Base-by-base conservation (phyloP, 345 rosid species). In the Hypericum androsaemum region DNA sequence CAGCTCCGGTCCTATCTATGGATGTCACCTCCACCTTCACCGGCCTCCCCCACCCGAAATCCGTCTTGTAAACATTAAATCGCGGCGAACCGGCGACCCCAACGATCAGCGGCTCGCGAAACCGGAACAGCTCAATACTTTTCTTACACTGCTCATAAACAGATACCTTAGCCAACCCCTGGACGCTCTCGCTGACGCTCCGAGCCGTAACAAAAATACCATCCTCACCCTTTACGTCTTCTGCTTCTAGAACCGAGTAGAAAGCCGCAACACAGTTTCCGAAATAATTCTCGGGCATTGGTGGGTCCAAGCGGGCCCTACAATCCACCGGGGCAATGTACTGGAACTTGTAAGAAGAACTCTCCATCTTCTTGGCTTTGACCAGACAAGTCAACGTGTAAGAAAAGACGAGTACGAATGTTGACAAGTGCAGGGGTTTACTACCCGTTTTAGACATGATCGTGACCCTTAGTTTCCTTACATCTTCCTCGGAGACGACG, bases 11-110 rank as follows among this genome's bases (percentile, higher is more conserved):
- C 52, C 14, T 15, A 50, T 57, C 70, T 14, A 55, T 53, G 5
- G 71, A 61, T 9, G 59, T 60, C 13, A 68, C 15, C 28, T 54
- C 73, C 41, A 68, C 73, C 37, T 64, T 72, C 41, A 28, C 32
- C 6, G 70, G 72, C 28, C 50, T 53, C 0, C 64, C 71, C 67
- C 57, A 58, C 12, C 68, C 67, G n/a, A 68, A 62, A 43, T 68
- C 64, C 3, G 67, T 45, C 8, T 46, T 53, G 11, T 56, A 63
- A 39, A 41, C 51, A 0, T 17, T 54, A 11, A 63, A 56, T 22
- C 22, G 56, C 16, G n/a, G 38, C 12, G 67, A 49, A 7, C 67
- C 67, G 8, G 56, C 56, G 5, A 51, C 39, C 6, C 16, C 51
- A 48, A 56, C 37, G 5, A 0, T 1, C 7, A 15, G 50, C 22